Base-by-base conservation (phyloP, 495 filamentous ascomycete species). In the Lasiosphaeriaceae sp. region DNA sequence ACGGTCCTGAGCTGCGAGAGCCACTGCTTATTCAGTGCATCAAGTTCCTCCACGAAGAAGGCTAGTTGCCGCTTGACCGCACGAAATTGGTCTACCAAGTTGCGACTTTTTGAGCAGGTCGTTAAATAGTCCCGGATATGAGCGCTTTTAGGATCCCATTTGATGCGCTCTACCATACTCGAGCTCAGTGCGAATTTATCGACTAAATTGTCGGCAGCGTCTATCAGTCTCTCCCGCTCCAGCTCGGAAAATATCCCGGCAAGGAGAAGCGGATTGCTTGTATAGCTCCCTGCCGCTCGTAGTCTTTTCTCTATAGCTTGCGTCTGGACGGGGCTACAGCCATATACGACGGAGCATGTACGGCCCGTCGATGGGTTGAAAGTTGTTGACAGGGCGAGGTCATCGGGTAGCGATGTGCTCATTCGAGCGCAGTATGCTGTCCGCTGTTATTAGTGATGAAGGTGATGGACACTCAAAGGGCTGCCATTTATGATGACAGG, bases 111-210 rank as follows among this genome's bases (percentile, higher is more conserved):
- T 2, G 54, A n/a, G 46, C 57, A 59, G 16, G 35, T 50, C 0
- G 35, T 46, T 29, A 59, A 46, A 34, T 45, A 55, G 2, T 54
- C 35, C 16, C 48, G 57, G 16, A 55, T 54, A 19, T 52, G 45
- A 0, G 16, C 3, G 21, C 21, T 59, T 45, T 54, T 49, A 4
- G 24, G 50, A 26, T 55, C 26, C 55, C 55, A 58, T 14, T 19
- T 21, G 16, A 17, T 19, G 44, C 26, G 29, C 47, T 60, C 58
- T 2, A 54, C 29, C 2, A 51, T 43, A 34, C 50, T 46, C 2
- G 57, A 59, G 6, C 11, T 39, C 2, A 54, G 11, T 3, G 57
- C 50, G 51, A 59, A 59, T 19, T 55, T 24, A 51, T 59, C 57
- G 12, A 49, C 57, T 11, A 59, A 21, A 16, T 44, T 31, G 2